Evolutionary conservation across 148 eudicot genomes (phyloP).

Genomic region (Chenopodium album): DNA sequence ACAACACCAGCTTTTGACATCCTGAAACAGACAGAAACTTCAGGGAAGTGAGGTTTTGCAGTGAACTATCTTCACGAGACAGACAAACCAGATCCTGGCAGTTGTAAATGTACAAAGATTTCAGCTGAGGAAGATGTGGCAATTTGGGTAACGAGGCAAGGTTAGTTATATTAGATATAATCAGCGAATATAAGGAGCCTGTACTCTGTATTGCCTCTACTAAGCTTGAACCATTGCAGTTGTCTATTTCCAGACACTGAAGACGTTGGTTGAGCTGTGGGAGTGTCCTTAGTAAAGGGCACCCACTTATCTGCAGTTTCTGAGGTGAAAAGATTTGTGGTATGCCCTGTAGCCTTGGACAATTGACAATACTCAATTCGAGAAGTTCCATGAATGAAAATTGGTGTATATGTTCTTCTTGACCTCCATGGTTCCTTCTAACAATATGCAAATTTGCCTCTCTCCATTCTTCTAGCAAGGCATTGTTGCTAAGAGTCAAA

Average conservation of each 20-base stretch:
- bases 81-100: slow-evolving; percentile 26
- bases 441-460: background rate
- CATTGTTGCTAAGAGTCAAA: slow-evolving; percentile 20
- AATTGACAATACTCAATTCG: slow-evolving; percentile 18
- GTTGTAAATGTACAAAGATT: slow-evolving; percentile 23
- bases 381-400: background rate
- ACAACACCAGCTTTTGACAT: slow-evolving; percentile 22
- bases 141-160: slow-evolving; percentile 28
- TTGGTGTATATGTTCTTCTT: background rate
- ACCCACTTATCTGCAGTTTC: slow-evolving; percentile 32
- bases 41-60: slow-evolving; percentile 26
- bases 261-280: slow-evolving; percentile 23
- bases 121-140: slow-evolving; percentile 30
- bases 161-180: slow-evolving; percentile 36
- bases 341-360: slow-evolving; percentile 22
- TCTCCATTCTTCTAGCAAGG: slow-evolving; percentile 19
- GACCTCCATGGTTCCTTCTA: slow-evolving; percentile 1
- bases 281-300: slow-evolving; percentile 23
- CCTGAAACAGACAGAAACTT: slow-evolving; percentile 24
- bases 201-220: slow-evolving; percentile 31
- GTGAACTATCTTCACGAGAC: slow-evolving; percentile 6
- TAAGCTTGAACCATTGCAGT: slow-evolving; percentile 22
- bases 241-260: slow-evolving; percentile 34
- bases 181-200: slow-evolving; percentile 34
- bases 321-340: slow-evolving; percentile 26